These are phyloP conservation scores for Dacryopinax spathularia DNA, from an alignment of 768 basidiomycete genomes.

Conservation along the genomic window DNA sequence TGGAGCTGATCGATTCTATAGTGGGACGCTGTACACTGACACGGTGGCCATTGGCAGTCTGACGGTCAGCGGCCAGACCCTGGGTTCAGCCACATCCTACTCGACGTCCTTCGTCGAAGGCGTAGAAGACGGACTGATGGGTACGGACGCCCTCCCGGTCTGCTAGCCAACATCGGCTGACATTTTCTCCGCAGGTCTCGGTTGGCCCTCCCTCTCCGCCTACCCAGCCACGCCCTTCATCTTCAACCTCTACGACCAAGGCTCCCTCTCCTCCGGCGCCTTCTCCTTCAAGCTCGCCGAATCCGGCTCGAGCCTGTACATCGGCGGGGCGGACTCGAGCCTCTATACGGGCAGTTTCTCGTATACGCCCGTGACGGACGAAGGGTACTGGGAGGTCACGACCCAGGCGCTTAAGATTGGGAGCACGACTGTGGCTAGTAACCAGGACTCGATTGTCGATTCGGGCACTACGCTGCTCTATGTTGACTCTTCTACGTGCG, in stretches of 20 bases:
- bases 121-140: slow-evolving; percentile 29
- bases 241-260: slow-evolving; percentile 10
- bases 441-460: slow-evolving; percentile 11
- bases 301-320: slow-evolving; percentile 31
- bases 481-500: neutral
- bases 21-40: slow-evolving; percentile 33
- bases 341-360: slow-evolving; percentile 35
- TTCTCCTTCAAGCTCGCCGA: slow-evolving; percentile 36
- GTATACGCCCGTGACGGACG: slow-evolving; percentile 22
- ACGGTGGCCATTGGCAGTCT: slow-evolving; percentile 34
- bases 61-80: slow-evolving; percentile 29
- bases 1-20: slow-evolving; percentile 12
- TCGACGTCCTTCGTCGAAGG: slow-evolving; percentile 20
- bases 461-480: slow-evolving; percentile 8
- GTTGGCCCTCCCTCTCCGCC: slow-evolving; percentile 16
- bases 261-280: slow-evolving; percentile 14
- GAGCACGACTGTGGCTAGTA: slow-evolving; percentile 15
- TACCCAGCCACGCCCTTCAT: slow-evolving; percentile 15
- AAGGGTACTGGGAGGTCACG: slow-evolving; percentile 28
- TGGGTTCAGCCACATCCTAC: slow-evolving; percentile 33
- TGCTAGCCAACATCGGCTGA: neutral
- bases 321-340: slow-evolving; percentile 39
- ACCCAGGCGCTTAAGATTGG: slow-evolving; percentile 22
- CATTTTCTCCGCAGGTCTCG: slow-evolving; percentile 8
- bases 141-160: slow-evolving; percentile 23